These are phyloP conservation scores for Sugiyamaella grinbergsii DNA, from an alignment of 1,139 yeast genomes.

Conservation along the genomic window DNA sequence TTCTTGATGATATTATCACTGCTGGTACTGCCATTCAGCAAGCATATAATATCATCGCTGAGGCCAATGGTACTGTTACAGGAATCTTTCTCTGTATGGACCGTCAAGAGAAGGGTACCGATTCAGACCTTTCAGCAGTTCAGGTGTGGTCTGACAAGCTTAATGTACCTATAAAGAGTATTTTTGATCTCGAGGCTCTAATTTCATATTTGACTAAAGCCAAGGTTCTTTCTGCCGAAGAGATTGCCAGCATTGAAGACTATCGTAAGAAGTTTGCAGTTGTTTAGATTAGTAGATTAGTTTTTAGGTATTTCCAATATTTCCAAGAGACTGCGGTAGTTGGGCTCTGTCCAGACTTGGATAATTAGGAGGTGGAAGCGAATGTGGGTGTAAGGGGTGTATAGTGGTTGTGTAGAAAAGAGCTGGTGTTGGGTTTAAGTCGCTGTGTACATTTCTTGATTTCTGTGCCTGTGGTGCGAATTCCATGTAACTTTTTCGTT, in stretches of 20 bases:
- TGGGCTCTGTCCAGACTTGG: background rate
- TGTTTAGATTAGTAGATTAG: background rate
- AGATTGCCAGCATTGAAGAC: constrained; percentile 40
- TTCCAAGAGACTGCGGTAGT: background rate
- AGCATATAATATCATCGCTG: constrained; percentile 77
- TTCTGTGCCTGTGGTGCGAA: no score
- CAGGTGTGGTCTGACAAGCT: constrained; percentile 72
- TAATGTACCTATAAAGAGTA: constrained; percentile 79
- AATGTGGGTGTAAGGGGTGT: background rate
- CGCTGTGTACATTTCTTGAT: no score
- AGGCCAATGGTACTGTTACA: constrained; percentile 70
- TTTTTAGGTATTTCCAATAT: no score
- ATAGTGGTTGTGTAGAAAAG: no score
- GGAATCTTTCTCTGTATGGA: constrained; percentile 92
- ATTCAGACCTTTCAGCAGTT: constrained; percentile 73
- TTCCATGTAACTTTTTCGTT: no score
- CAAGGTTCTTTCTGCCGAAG: constrained; percentile 47
- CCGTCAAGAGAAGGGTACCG: constrained; percentile 85
- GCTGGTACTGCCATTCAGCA: constrained; percentile 98
- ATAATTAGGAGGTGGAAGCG: background rate
- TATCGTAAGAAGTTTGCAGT: constrained; percentile 41
- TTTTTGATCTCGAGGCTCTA: constrained; percentile 76
- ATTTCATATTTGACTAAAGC: constrained; percentile 57
- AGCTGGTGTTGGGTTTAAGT: no score
- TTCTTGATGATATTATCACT: constrained; percentile 96